phyloP scores from a whole-genome alignment of 345 rosid species.

The Aurinia saxatilis region DNA sequence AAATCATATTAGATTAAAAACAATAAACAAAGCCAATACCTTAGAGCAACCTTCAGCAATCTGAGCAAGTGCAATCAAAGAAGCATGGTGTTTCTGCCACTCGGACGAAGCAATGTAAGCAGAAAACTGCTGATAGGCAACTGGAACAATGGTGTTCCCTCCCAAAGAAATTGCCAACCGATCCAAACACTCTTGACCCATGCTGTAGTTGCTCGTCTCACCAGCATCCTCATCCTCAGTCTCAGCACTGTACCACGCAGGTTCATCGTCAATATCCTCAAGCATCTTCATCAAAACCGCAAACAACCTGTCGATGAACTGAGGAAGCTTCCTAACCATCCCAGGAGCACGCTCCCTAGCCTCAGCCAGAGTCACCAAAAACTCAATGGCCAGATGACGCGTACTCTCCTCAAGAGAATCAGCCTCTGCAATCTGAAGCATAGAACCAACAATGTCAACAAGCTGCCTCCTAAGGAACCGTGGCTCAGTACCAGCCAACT shows the following conservation, averaged over 20 bases:
- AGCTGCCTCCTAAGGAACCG: conserved; percentile 83
- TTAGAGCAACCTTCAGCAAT: conserved; percentile 99
- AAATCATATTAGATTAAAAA: too few species aligned
- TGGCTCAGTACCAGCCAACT: conserved; percentile 93
- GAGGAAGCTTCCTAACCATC: conserved; percentile 98
- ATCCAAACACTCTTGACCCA: conserved; percentile 98
- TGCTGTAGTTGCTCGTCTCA: conserved; percentile 82
- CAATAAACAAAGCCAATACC: conserved; percentile 41
- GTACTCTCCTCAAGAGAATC: conserved; percentile 91
- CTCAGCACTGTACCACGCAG: conserved; percentile 89
- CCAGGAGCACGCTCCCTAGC: conserved; percentile 99
- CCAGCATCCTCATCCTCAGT: conserved; percentile 96
- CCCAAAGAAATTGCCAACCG: conserved; percentile 88
- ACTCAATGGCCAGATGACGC: conserved; percentile 86
- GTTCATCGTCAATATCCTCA: conserved; percentile 88
- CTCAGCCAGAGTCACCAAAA: conserved; percentile 87
- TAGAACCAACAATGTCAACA: conserved; percentile 85
- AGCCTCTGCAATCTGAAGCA: conserved; percentile 97
- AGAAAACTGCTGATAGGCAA: conserved; percentile 93
- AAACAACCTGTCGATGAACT: conserved; percentile 81
- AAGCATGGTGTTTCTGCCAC: conserved; percentile 99
- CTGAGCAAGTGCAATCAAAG: conserved; percentile 94
- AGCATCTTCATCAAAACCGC: conserved; percentile 88
- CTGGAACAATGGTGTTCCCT: conserved; percentile 95
- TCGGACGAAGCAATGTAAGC: conserved; percentile 83